A percentile compares a stretch with the other conserved stretches of the same genome.
These are phyloP conservation scores for Gossypium rotundifolium DNA, from an alignment of 345 rosid genomes.

Conservation along the genomic window DNA sequence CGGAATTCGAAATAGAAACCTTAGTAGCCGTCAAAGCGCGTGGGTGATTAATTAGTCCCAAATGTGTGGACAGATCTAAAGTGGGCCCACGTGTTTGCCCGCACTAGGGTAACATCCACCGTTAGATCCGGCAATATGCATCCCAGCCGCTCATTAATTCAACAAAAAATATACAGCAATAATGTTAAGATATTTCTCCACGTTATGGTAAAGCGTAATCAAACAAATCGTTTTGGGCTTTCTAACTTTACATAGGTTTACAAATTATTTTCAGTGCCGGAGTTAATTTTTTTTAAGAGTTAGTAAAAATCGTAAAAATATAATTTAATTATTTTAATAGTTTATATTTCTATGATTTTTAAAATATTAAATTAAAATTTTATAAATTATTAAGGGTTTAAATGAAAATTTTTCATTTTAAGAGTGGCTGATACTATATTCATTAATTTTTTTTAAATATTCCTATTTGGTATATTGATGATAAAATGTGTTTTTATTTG, in stretches of 20 bases:
- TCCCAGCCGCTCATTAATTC: slow-evolving; percentile 37
- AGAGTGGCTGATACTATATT: no score
- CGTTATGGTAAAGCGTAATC: slow-evolving; percentile 26
- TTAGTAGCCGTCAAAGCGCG: slow-evolving; percentile 14
- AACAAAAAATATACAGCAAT: background rate
- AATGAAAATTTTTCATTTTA: no score
- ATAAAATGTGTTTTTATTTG: no score
- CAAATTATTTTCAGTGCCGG: background rate
- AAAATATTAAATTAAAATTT: no score
- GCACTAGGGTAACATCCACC: slow-evolving; percentile 32
- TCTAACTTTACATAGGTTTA: background rate
- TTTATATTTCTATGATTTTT: no score
- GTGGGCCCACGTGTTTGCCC: slow-evolving; percentile 24
- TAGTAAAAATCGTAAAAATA: no score
- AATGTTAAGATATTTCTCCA: background rate
- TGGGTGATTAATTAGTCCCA: slow-evolving; percentile 1
- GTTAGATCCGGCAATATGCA: slow-evolving; percentile 42
- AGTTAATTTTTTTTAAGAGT: no score
- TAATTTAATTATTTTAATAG: no score
- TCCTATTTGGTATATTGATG: no score
- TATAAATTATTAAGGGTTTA: no score
- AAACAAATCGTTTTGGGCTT: slow-evolving; percentile 21
- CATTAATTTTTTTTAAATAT: no score
- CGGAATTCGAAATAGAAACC: background rate
- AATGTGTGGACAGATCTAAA: slow-evolving; percentile 26